Percentiles rank a stretch among this genome's conserved stretches.
Evolutionary conservation across 805 yeast species (phyloP).

Genomic region (Blastobotrys peoriensis): DNA sequence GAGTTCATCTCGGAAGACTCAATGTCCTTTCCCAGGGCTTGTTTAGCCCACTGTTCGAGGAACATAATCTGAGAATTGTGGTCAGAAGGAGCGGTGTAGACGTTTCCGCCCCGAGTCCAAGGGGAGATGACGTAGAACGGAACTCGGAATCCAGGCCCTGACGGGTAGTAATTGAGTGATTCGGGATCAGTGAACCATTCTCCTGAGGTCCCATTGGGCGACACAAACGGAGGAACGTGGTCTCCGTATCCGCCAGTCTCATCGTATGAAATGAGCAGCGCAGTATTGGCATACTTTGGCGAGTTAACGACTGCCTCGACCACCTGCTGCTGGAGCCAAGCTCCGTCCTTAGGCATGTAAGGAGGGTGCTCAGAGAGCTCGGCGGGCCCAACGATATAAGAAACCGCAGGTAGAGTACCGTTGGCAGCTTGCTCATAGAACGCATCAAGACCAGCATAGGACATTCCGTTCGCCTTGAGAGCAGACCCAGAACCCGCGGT

Average conservation of each 20-base stretch:
- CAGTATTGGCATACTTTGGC: conserved; percentile 21
- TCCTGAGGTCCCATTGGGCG: conserved; percentile 23
- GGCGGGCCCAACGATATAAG: conserved; percentile 21
- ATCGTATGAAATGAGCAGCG: conserved; percentile 22
- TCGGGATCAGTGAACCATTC: conserved; percentile 23
- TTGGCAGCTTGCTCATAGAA: conserved; percentile 19
- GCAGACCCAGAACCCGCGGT: conserved; percentile 4
- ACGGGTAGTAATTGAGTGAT: conserved; percentile 13
- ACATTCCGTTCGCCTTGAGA: conserved; percentile 16
- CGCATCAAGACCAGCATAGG: conserved; percentile 18
- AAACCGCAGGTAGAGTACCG: conserved; percentile 23
- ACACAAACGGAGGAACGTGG: conserved; percentile 22
- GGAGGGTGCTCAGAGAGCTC: conserved; percentile 25
- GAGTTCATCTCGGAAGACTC: conserved; percentile 10
- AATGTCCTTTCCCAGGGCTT: conserved; percentile 11
- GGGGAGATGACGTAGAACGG: conserved; percentile 22
- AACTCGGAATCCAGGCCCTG: conserved; percentile 25
- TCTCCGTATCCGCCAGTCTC: conserved; percentile 27
- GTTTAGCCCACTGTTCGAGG: conserved; percentile 21
- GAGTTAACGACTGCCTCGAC: conserved; percentile 18
- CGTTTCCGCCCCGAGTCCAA: conserved; percentile 23
- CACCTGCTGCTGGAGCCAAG: conserved; percentile 19
- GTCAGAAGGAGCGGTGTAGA: conserved; percentile 23
- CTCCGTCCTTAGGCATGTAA: conserved; percentile 20
- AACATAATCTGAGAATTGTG: conserved; percentile 23